phyloP scores from a whole-genome alignment of 1,139 yeast genomes.

The Hanseniaspora sp. region DNA sequence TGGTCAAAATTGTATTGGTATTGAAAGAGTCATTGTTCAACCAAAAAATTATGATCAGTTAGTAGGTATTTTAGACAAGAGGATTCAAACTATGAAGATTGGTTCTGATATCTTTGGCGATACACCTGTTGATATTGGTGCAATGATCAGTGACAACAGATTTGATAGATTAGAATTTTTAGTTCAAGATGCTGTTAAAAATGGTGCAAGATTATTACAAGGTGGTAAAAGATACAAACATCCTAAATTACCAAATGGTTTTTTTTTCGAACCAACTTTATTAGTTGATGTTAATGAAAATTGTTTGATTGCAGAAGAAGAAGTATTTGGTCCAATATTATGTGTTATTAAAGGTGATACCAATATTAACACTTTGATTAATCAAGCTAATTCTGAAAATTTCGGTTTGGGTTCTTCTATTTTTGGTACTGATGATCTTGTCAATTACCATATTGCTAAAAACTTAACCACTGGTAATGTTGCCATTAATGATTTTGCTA shows the following conservation, averaged over 20 bases:
- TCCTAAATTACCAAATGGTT: slow-evolving; percentile 92
- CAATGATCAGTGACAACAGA: slow-evolving; percentile 72
- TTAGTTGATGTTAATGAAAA: slow-evolving; percentile 65
- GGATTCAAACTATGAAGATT: slow-evolving; percentile 54
- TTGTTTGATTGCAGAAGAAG: slow-evolving; percentile 76
- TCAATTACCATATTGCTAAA: slow-evolving; percentile 43
- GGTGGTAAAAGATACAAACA: slow-evolving; percentile 77
- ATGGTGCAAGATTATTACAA: slow-evolving; percentile 66
- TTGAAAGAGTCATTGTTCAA: slow-evolving; percentile 78
- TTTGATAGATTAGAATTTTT: slow-evolving; percentile 55
- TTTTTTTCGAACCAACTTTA: slow-evolving; percentile 80
- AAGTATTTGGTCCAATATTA: slow-evolving; percentile 86
- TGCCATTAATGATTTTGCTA: slow-evolving; percentile 94
- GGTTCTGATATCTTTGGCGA: slow-evolving; percentile 89
- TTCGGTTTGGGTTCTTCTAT: slow-evolving; percentile 88
- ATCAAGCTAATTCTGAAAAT: slow-evolving; percentile 74
- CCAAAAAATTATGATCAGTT: slow-evolving; percentile 55
- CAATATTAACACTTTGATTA: slow-evolving; percentile 54
- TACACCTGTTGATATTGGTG: slow-evolving; percentile 81
- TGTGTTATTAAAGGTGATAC: slow-evolving; percentile 59
- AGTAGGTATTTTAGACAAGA: slow-evolving; percentile 42
- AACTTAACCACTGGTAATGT: slow-evolving; percentile 72
- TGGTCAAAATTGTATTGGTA: slow-evolving; percentile 95
- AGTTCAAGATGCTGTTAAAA: slow-evolving; percentile 58
- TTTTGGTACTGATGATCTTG: slow-evolving; percentile 55